phyloP scores from a whole-genome alignment of 2,329 filamentous ascomycete genomes.

The Lasiodiplodia citricola region DNA sequence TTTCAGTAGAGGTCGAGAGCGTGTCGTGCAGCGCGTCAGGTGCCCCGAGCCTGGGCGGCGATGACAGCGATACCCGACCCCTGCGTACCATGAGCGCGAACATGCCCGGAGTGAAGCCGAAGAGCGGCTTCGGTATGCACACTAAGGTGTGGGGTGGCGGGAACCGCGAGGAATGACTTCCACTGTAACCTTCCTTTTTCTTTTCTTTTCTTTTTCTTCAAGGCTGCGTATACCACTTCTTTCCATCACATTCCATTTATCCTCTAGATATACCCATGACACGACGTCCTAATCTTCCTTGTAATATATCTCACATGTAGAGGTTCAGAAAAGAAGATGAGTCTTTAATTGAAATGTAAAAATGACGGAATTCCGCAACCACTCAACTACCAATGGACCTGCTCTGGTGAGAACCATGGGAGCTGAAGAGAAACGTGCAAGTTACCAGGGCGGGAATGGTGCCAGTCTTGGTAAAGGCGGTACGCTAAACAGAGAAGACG shows the following conservation, averaged over 20 bases:
- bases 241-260: neutral
- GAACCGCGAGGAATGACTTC: neutral
- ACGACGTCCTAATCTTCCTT: neutral
- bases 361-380: neutral
- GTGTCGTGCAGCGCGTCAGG: neutral
- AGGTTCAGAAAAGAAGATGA: neutral
- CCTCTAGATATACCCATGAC: neutral
- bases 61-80: constrained; percentile 7
- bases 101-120: neutral
- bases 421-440: too few relatives aligned
- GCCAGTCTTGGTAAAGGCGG: too few relatives aligned
- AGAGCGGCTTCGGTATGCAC: constrained; percentile 12
- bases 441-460: too few relatives aligned
- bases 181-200: neutral
- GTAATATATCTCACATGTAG: neutral
- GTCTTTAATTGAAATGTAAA: neutral
- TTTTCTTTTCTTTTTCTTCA: neutral
- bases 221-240: neutral
- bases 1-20: constrained; percentile 12
- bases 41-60: constrained; percentile 12
- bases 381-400: too few relatives aligned
- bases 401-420: too few relatives aligned
- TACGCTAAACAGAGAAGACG: too few relatives aligned
- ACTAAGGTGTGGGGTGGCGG: constrained; percentile 6
- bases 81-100: neutral